Conservation (phyloP, 2,329 filamentous ascomycete species). For the Verticillium klebahnii region DNA sequence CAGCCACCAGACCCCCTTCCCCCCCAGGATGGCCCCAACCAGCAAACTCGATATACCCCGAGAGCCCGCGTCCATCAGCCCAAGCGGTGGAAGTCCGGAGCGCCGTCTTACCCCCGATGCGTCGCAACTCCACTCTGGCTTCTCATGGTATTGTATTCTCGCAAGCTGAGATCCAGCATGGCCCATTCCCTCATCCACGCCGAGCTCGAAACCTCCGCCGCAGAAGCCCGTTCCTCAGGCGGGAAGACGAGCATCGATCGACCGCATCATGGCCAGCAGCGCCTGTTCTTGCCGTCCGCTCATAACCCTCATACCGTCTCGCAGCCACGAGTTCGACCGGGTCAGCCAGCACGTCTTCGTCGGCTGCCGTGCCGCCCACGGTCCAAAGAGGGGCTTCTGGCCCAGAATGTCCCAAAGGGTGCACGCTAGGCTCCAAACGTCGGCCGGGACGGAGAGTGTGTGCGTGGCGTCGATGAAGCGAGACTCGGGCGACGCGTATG, state of each 20-base stretch:
- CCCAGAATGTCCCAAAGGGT: no score
- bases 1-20: not conserved
- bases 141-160: not conserved
- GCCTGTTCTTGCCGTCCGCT: not conserved
- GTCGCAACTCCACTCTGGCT: not conserved
- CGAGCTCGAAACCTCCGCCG: not conserved
- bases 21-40: no score
- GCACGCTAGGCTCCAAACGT: not conserved
- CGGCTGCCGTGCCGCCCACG: no score
- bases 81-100: not conserved
- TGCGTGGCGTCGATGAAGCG: not conserved
- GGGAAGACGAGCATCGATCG: not conserved
- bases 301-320: not conserved
- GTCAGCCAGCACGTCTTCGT: no score
- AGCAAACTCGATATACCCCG: no score
- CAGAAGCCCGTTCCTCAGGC: not conserved
- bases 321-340: no score
- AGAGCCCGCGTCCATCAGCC: not conserved
- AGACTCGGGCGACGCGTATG: not conserved
- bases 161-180: not conserved
- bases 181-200: not conserved
- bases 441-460: not conserved
- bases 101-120: no score
- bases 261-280: not conserved
- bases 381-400: no score